Percentiles rank a stretch among this genome's conserved stretches.
phyloP scores from a whole-genome alignment of 2,329 filamentous ascomycete species.

The Orbilia ellipsospora region DNA sequence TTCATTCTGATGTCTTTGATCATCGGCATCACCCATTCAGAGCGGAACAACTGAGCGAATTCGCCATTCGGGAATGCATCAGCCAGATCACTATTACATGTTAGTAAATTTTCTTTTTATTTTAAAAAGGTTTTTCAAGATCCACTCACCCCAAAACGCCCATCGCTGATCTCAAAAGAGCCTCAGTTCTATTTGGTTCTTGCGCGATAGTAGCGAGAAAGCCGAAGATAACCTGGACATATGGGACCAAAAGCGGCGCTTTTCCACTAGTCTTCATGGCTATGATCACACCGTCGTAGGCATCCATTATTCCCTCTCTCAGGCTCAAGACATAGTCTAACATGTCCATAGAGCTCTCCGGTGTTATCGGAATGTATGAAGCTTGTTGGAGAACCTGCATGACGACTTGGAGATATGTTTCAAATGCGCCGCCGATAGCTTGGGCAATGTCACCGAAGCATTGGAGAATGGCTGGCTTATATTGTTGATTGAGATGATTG shows the following conservation, averaged over 20 bases:
- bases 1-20: slow-evolving; percentile 92
- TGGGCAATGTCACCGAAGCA: slow-evolving; percentile 98
- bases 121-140: no score
- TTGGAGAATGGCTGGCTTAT: slow-evolving; percentile 97
- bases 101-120: no score
- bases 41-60: slow-evolving; percentile 83
- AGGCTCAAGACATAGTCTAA: slow-evolving; percentile 95
- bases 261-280: slow-evolving; percentile 87
- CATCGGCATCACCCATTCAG: slow-evolving; percentile 88
- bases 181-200: slow-evolving; percentile 89
- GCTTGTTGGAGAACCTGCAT: slow-evolving; percentile 95
- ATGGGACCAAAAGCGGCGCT: slow-evolving; percentile 71
- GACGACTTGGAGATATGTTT: slow-evolving; percentile 91
- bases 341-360: slow-evolving; percentile 91
- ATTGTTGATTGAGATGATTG: slow-evolving; percentile 88
- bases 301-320: slow-evolving; percentile 98
- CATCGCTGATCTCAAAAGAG: slow-evolving; percentile 92
- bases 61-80: slow-evolving; percentile 94
- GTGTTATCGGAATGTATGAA: slow-evolving; percentile 79
- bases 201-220: slow-evolving; percentile 82
- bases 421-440: slow-evolving; percentile 90
- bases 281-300: slow-evolving; percentile 95
- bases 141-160: slow-evolving; percentile 87
- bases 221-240: slow-evolving; percentile 85
- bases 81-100: slow-evolving; percentile 79